These are phyloP conservation scores for Aspergillus arachidicola DNA, from an alignment of 2,329 filamentous ascomycete genomes.

Conservation along the genomic window DNA sequence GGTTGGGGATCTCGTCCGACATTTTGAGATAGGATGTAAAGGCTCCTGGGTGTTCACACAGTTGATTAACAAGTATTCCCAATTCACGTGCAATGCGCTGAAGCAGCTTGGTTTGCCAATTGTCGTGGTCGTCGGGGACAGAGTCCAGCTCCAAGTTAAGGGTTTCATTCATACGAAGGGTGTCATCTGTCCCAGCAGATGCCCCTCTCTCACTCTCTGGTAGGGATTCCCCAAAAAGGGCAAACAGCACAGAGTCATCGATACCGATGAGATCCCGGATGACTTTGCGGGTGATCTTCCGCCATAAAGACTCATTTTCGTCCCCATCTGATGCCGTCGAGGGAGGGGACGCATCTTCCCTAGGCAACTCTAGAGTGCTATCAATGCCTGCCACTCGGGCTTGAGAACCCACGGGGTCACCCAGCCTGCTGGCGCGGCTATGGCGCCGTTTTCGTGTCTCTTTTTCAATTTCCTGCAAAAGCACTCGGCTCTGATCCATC, in stretches of 20 bases:
- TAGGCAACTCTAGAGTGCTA: slow-evolving; percentile 53
- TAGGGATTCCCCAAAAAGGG: slow-evolving; percentile 82
- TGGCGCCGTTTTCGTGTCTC: slow-evolving; percentile 71
- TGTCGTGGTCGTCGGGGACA: slow-evolving; percentile 29
- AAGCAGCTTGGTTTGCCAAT: slow-evolving; percentile 68
- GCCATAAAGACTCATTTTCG: slow-evolving; percentile 72
- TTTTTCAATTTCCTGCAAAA: slow-evolving; percentile 85
- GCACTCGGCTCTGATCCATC: slow-evolving; percentile 80
- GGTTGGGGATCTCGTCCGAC: slow-evolving; percentile 62
- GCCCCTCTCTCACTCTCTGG: slow-evolving; percentile 41
- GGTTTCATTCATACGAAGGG: slow-evolving; percentile 35
- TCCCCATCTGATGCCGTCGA: slow-evolving; percentile 41
- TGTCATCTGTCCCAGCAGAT: slow-evolving; percentile 35
- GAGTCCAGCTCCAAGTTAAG: slow-evolving; percentile 33
- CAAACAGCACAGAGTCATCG: slow-evolving; percentile 79
- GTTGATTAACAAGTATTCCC: slow-evolving; percentile 76
- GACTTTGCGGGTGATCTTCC: slow-evolving; percentile 78
- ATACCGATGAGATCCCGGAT: slow-evolving; percentile 89
- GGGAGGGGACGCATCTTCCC: slow-evolving; percentile 50
- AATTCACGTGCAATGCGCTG: slow-evolving; percentile 86
- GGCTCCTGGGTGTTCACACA: slow-evolving; percentile 84
- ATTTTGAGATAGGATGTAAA: slow-evolving; percentile 78
- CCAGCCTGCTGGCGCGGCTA: slow-evolving; percentile 29
- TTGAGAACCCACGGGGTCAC: slow-evolving; percentile 17
- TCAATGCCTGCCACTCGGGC: slow-evolving; percentile 21